Base-by-base conservation (phyloP, 495 filamentous ascomycete genomes). In the Podospora australis region DNA sequence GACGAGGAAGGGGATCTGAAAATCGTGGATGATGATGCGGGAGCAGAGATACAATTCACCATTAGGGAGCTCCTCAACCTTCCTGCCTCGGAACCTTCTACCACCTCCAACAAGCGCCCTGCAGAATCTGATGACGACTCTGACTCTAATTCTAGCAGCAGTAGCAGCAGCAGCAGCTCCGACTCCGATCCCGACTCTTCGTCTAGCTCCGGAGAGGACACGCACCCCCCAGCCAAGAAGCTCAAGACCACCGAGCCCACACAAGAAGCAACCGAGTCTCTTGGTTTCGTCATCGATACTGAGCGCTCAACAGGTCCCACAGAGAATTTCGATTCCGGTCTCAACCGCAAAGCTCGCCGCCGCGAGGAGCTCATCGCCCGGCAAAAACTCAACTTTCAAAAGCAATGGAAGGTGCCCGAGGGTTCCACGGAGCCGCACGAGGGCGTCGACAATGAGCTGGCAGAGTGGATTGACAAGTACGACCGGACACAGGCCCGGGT, bases 281-380 rank as follows among this genome's bases (percentile, higher is more conserved):
- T n/a, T n/a, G n/a, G n/a, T n/a, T n/a, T n/a, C n/a, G n/a, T n/a
- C n/a, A n/a, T n/a, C n/a, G n/a, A 6, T 34, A 44, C 1, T 11
- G n/a, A 22, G 35, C 41, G 16, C 23, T 4, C 16, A 32, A 30
- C 36, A 32, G 41, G 13, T 13, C 17, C 22, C 29, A 44, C 29
- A 21, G 19, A 21, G 35, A 13, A 43, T 11, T 22, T 42, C 5
- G 48, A 44, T 6, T 48, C 26, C 6, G 57, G 44, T 0, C 49
- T 54, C 16, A 62, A 58, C 48, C 51, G 62, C 8, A 6, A 16
- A 17, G 57, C 41, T 4, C 60, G 63, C 7, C 55, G 65, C 14
- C 58, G 57, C 4, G 29, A 56, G 39, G 29, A 21, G n/a, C 32
- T 63, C 22, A 63, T 68, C 24, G 61, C 56, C 19, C 21, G 17